A percentile compares a stretch with the other conserved stretches of the same genome.
phyloP scores from a whole-genome alignment of 768 basidiomycete species.

The Phlegmacium glaucopus region DNA sequence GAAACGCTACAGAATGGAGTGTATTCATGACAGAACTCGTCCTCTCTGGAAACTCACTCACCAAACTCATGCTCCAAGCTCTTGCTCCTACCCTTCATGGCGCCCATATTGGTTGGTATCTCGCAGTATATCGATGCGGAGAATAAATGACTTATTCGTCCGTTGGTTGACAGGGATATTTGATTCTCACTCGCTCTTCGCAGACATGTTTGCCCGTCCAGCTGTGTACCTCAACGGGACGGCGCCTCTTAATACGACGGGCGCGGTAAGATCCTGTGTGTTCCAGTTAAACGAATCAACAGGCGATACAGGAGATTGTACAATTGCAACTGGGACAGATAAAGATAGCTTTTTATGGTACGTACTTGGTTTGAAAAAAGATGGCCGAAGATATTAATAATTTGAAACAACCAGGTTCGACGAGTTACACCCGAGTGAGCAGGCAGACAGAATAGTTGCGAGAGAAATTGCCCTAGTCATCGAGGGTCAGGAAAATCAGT shows the following conservation, averaged over 20 bases:
- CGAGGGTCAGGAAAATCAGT: constrained; percentile 38
- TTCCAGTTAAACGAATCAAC: constrained; percentile 30
- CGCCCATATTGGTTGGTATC: constrained; percentile 52
- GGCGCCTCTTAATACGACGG: constrained; percentile 56
- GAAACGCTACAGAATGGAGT: constrained; percentile 58
- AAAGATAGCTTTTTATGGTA: constrained; percentile 62
- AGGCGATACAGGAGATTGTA: constrained; percentile 27
- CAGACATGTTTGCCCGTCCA: constrained; percentile 54
- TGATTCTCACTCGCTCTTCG: constrained; percentile 58
- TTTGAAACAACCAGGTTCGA: constrained; percentile 35
- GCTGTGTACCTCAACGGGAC: constrained; percentile 59
- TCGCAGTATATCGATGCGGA: neutral
- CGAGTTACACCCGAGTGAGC: constrained; percentile 60
- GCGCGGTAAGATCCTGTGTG: constrained; percentile 46
- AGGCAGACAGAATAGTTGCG: constrained; percentile 51
- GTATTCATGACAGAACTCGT: constrained; percentile 52
- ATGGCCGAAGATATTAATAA: neutral
- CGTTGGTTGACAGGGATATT: constrained; percentile 51
- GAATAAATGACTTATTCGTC: neutral
- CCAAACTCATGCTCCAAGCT: constrained; percentile 46
- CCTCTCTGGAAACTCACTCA: constrained; percentile 47
- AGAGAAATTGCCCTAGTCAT: constrained; percentile 47
- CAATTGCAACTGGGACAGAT: constrained; percentile 38
- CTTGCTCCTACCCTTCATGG: constrained; percentile 45
- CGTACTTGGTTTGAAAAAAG: constrained; percentile 15